Base-by-base conservation (phyloP, 2,329 filamentous ascomycete species). In the Huntiella bhutanensis region DNA sequence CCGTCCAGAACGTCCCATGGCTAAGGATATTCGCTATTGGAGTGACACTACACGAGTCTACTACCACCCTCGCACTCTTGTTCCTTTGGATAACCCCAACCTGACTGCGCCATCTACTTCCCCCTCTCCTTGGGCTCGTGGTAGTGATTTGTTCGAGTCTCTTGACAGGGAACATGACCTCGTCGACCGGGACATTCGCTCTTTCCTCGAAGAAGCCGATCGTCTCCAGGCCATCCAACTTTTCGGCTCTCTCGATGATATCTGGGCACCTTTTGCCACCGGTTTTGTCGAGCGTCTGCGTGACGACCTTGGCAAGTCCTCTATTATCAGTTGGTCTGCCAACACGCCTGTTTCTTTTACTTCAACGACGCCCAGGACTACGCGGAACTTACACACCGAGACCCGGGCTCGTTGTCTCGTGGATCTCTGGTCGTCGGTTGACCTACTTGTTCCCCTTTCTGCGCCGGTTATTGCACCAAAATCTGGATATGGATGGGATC, bases 11-110 rank as follows among this genome's bases (percentile, higher is more conserved):
- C 64, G 67, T 45, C 69, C 94, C 15, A 80, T 71, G 1, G 68
- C 76, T 1, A 72, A 77, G 5, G 72, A 74, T 8, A 82, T 96
- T n/a, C 75, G 85, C 46, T 96, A 91, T 64, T 98, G 91, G 88
- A 93, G 86, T 32, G 91, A 98, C 61, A 96, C 86, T 62, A 92
- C 84, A 54, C 76, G 85, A 19, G 73, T 91, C n/a, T 98, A 77
- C 62, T 95, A 82, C 58, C 87, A 96, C 58, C 91, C 91, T 6
- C 76, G 75, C 46, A 94, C 86, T 10, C 74, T 94, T 46, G 70
- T 93, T 7, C 87, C 93, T 58, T 67, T 96, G 11, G 82, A 82
- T 57, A 85, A 95, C 56, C 92, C 83, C 56, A 84, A 92, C 58
- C 33, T 47, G 13, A 47, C 35, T 12, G 39, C 48, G n/a, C 48